Percentiles rank a stretch among this genome's conserved stretches.
Conservation (phyloP, 2,329 filamentous ascomycete species). For the Fusarium verticillioides region DNA sequence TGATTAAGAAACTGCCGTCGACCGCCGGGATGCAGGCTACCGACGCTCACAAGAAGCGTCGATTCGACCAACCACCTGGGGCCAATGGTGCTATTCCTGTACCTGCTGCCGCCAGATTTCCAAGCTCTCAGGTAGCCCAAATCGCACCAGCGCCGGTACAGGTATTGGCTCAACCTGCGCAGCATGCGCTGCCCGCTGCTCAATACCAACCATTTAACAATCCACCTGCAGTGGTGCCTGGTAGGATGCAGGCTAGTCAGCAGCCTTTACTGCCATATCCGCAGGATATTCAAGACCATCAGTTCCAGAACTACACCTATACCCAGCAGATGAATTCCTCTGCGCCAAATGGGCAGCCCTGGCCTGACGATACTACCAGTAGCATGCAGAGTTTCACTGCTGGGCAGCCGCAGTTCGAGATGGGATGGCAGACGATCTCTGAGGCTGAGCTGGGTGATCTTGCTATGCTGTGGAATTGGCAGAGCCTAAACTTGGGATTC, state of each 20-base stretch:
- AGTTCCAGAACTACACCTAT: conserved; percentile 2
- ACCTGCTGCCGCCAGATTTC: background rate
- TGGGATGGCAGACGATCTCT: conserved; percentile 17
- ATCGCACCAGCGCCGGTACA: background rate
- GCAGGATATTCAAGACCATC: background rate
- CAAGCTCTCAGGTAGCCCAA: background rate
- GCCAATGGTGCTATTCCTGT: background rate
- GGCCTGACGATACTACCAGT: background rate
- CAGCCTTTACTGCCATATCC: background rate
- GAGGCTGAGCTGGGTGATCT: conserved; percentile 19
- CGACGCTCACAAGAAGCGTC: conserved; percentile 12
- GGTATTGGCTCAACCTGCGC: background rate
- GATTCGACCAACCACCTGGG: conserved; percentile 1
- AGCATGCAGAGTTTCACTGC: background rate
- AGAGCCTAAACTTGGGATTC: conserved; percentile 14
- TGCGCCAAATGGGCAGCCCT: background rate
- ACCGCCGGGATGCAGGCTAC: background rate
- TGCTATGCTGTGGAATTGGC: conserved; percentile 28
- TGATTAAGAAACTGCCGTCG: conserved; percentile 27
- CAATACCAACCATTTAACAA: background rate
- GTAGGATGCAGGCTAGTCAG: background rate
- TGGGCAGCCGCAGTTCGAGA: background rate
- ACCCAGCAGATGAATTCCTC: background rate
- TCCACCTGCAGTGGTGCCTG: background rate
- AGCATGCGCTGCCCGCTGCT: rapidly evolving